These are phyloP conservation scores for Quercus bicolor DNA, from an alignment of 306 rosid species.

Conservation along the genomic window DNA sequence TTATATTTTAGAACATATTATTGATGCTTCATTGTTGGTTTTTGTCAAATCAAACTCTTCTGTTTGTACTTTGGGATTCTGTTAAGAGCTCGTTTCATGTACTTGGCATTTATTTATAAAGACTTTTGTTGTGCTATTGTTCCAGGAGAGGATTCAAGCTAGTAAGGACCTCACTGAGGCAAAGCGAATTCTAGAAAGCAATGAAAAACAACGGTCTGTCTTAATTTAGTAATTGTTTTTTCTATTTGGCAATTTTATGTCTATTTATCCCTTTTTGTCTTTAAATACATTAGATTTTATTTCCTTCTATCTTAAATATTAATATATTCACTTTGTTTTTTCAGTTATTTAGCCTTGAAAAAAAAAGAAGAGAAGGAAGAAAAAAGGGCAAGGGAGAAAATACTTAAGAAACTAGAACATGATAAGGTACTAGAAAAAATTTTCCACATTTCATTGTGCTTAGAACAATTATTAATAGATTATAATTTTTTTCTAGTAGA, in stretches of 20 bases:
- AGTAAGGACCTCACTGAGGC: conserved; percentile 61
- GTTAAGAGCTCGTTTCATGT: not conserved
- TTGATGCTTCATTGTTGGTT: not conserved
- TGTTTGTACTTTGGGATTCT: not conserved
- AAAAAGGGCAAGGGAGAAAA: conserved; percentile 61
- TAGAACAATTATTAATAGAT: not conserved
- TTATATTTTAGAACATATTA: not conserved
- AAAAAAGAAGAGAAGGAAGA: conserved; percentile 75
- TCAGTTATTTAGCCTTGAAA: conserved; percentile 43
- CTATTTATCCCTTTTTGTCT: not conserved
- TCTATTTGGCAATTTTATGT: not conserved
- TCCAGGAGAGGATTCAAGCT: conserved; percentile 64
- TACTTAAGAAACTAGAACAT: conserved; percentile 59
- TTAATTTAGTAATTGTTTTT: conserved; percentile 6
- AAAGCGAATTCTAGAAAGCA: conserved; percentile 52
- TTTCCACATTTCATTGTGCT: not conserved
- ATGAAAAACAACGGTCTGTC: conserved; percentile 64
- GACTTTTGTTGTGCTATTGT: conserved; percentile 15
- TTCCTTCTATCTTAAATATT: conserved; percentile 7
- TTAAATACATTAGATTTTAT: not conserved
- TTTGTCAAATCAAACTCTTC: not conserved
- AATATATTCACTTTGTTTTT: not conserved
- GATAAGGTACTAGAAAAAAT: conserved; percentile 61
- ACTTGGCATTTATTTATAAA: not conserved
- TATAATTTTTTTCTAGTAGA: not conserved